Evolutionary conservation across 2,329 filamentous ascomycete genomes (phyloP), one percentile per base, ranked within the genome.

Genomic region (Monosporascus sp.): DNA sequence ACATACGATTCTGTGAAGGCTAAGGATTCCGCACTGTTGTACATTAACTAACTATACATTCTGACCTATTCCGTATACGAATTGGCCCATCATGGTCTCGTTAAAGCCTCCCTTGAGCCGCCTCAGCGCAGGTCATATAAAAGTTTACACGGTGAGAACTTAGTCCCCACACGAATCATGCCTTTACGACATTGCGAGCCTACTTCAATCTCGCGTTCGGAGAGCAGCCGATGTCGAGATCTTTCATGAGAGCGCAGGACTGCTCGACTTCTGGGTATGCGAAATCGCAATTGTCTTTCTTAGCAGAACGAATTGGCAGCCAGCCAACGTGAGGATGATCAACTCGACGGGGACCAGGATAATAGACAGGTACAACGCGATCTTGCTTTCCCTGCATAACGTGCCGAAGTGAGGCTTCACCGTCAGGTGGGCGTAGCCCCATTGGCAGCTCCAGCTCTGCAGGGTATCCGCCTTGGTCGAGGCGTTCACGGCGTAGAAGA

Each of bases 401-500:
- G 75, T 76, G 17, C 73, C 75, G 62, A 83, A 86, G 62, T 81
- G 72, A 31, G 83, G 82, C 56, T 75, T 68, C 37, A 70, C 63
- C 17, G 62, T 60, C 79, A 85, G 83, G 55, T 69, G 66, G n/a
- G 84, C 70, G 22, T 71, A 62, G 8, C 70, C 67, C 82, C 83
- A 86, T 57, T 80, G 80, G 66, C 83, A 86, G 41, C 76, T 79
- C 83, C 83, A 86, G 67, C 79, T 83, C 62, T 84, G 73, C 11
- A 86, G 67, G 7, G 80, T 82, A 63, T 83, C 80, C 54, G 71
- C 70, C 8, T 71, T 73, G 15, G 67, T 68, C 3, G 82, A 84
- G 18, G 74, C 66, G 59, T 83, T 80, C 65, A 81, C 73, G 51
- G 72, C 73, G 62, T 83, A 86, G 66, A 81, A 83, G 66, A 85